Evolutionary conservation across 805 yeast species (phyloP), one percentile per base, ranked within the genome.

Genomic region (Starmerella vaccinii): DNA sequence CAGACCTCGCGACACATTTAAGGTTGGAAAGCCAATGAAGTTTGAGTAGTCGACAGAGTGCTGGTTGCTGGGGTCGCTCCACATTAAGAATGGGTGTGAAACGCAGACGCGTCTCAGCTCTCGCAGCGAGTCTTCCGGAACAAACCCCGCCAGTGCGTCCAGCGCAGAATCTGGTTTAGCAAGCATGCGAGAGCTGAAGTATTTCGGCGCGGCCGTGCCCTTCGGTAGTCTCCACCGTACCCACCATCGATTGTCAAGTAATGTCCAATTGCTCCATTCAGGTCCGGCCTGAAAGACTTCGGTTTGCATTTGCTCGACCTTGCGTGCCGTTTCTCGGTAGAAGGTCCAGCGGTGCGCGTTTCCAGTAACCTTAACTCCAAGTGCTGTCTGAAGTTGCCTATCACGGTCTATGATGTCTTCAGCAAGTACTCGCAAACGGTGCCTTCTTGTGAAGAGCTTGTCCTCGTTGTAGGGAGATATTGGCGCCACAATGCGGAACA

Each of bases 201-300:
- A 45, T 8, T 29, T 13, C 13, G 44, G 19, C 2, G 32, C 15
- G 26, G 22, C 12, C n/a, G 18, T 24, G 18, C 3, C n/a, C 15
- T 7, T 8, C 23, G 51, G 48, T 16, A 55, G 50, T 38, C 40
- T 47, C 59, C 60, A 60, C 1, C 63, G 49, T 23, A 60, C 19
- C 52, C 51, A 56, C 51, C 56, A 59, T 23, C 63, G 47, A 27
- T 57, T 47, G 34, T 60, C 63, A 1, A 60, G 12, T 4, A 53
- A 37, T 3, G 24, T 26, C 62, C 59, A 59, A 1, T 46, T 39
- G 32, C 59, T 50, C 62, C 61, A 59, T 6, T 26, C 35, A 1
- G 34, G 24, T 1, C 53, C 46, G 1, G 59, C 59, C 3, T 23
- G 15, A 50, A 22, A 47, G 2, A 50, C 43, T 8, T 46, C 40